A percentile compares a stretch with the other conserved stretches of the same genome.
Conservation (phyloP, 75 land plant genomes). For the Picea glauca region DNA sequence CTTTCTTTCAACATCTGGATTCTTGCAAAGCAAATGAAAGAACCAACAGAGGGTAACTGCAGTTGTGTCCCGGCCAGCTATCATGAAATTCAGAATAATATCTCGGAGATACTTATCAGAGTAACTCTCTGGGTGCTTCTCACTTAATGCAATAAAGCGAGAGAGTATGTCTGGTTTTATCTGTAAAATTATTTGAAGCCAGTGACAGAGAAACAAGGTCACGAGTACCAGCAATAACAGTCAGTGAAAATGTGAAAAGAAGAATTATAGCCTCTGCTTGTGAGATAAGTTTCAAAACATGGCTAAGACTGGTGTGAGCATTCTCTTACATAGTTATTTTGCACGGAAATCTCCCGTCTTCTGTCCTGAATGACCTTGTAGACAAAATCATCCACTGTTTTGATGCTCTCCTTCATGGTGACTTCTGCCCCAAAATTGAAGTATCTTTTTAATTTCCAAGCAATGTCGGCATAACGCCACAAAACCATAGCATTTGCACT, state of each 20-base stretch:
- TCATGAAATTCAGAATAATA: conserved; percentile 60
- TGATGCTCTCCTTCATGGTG: conserved; percentile 25
- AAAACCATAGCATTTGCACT: conserved; percentile 25
- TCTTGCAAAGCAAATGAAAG: conserved; percentile 57
- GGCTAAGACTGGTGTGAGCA: background rate
- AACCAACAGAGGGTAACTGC: conserved; percentile 81
- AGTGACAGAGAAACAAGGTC: background rate
- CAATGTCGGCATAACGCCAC: conserved; percentile 33
- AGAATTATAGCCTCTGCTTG: background rate
- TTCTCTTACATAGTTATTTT: conserved; percentile 14
- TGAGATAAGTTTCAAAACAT: background rate
- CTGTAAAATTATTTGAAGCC: conserved; percentile 1
- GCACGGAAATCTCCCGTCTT: conserved; percentile 16
- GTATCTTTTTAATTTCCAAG: conserved; percentile 52
- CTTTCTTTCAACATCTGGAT: conserved; percentile 60
- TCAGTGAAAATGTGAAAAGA: background rate
- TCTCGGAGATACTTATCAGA: conserved; percentile 51
- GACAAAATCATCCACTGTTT: conserved; percentile 41
- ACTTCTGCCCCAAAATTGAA: conserved; percentile 62
- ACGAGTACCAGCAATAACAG: background rate
- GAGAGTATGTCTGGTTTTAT: conserved; percentile 65
- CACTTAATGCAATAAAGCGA: conserved; percentile 39
- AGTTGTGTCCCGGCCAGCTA: conserved; percentile 86
- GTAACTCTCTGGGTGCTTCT: conserved; percentile 31
- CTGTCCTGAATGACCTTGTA: conserved; percentile 38